Evolutionary conservation across 495 filamentous ascomycete species (phyloP).

Genomic region (Annulohypoxylon nitens): DNA sequence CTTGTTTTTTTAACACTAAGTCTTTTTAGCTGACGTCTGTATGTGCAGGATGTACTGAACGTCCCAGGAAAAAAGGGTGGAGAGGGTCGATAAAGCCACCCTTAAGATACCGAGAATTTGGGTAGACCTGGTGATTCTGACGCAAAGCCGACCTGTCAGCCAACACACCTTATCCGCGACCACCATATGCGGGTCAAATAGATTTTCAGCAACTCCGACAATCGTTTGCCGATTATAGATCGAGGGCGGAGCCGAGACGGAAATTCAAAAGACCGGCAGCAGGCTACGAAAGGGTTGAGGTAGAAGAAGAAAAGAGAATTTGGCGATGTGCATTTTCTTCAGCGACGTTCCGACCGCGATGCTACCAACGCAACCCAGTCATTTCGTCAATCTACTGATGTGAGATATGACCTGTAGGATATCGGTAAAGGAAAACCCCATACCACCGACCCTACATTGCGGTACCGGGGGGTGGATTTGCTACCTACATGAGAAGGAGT

Average conservation of each 20-base stretch:
- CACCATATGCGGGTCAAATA: conserved; percentile 28
- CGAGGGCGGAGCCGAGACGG: conserved; percentile 14
- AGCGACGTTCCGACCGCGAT: conserved; percentile 12
- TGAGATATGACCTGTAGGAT: conserved; percentile 45
- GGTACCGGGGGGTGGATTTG: conserved; percentile 7
- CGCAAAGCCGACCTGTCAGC: conserved; percentile 11
- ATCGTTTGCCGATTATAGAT: conserved; percentile 21
- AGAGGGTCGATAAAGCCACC: background rate
- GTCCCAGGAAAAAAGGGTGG: background rate
- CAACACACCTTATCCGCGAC: background rate
- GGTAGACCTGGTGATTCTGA: conserved; percentile 26
- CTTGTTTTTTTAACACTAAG: background rate
- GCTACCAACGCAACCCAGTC: conserved; percentile 29
- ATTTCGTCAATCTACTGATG: conserved; percentile 20
- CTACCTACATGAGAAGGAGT: conserved; percentile 21
- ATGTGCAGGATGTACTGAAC: background rate
- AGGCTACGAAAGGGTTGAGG: background rate
- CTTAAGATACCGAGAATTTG: conserved; percentile 10
- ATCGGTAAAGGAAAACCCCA: conserved; percentile 28
- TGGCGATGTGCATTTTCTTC: conserved; percentile 16
- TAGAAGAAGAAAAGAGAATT: background rate
- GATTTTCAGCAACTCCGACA: conserved; percentile 16
- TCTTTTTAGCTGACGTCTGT: conserved; percentile 16
- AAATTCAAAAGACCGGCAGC: conserved; percentile 15
- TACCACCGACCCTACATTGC: conserved; percentile 21